Base-by-base conservation (phyloP, 495 filamentous ascomycete species). In the Parachaetomium inaequale region DNA sequence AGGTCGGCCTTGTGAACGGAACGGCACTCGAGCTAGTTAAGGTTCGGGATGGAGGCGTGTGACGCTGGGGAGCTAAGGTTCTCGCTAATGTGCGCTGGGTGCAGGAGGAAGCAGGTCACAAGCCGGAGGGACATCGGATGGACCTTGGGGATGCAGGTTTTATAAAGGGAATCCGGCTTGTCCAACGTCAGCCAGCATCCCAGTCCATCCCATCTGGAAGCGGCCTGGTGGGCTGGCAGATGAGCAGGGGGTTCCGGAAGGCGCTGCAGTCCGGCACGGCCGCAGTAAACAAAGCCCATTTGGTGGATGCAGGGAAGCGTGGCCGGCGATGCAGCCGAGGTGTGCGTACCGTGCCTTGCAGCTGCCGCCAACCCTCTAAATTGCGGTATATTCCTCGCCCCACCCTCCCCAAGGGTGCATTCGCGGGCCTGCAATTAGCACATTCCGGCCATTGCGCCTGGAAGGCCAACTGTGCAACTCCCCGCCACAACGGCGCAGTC, bases 321-420 rank as follows among this genome's bases (percentile, higher is more conserved):
- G 28, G 17, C 42, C 10, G 43, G 17, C 26, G 29, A 17, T 17
- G n/a, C 45, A 49, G 12, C 19, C n/a, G 34, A 19, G 17, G 21
- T 40, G 21, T 12, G 62, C 43, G n/a, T 45, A 53, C 43, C 40
- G 63, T 61, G 52, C 54, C 63, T 65, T 65, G 63, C 59, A 62
- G 55, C 54, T 28, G 52, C 61, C 59, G 56, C 38, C 52, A 42
- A 17, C 32, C 15, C 36, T 28, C 45, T 14, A 40, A 8, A 8
- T 31, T 52, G 29, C 28, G 5, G 4, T 58, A 49, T 49, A 47
- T 47, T 10, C 36, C 38, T 42, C 25, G 17, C 10, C 36, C 19
- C 17, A 10, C 19, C 42, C 17, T 10, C n/a, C 42, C 32, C 34
- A 29, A 26, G 17, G 31, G 14, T 40, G 53, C 53, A n/a, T 55